Conservation (phyloP, 805 yeast species). For the Ascoidea tarda region DNA sequence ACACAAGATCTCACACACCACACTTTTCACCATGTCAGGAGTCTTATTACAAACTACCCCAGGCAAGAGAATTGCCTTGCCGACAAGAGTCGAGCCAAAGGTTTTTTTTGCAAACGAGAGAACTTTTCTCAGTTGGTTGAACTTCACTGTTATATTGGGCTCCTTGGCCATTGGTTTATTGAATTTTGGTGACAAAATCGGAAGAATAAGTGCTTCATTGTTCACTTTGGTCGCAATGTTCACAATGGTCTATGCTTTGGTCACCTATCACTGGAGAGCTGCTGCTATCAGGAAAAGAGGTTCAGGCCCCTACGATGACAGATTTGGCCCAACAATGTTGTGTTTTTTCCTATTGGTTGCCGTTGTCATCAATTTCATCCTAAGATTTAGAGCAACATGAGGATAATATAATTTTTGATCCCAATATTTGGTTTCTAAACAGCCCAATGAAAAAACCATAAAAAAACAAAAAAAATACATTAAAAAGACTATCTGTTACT, state of each 20-base stretch:
- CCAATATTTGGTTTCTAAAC: neutral
- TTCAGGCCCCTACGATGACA: slow-evolving; percentile 97
- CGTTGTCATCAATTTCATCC: slow-evolving; percentile 80
- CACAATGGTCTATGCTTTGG: slow-evolving; percentile 90
- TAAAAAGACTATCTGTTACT: too few relatives aligned
- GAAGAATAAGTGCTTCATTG: slow-evolving; percentile 83
- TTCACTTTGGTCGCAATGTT: slow-evolving; percentile 96
- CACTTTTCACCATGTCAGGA: slow-evolving; percentile 41
- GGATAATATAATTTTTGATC: neutral
- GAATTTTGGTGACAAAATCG: slow-evolving; percentile 91
- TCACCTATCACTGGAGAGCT: slow-evolving; percentile 99
- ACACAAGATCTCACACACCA: neutral
- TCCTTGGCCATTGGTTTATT: slow-evolving; percentile 92
- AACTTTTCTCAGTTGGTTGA: slow-evolving; percentile 95
- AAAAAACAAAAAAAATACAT: too few relatives aligned
- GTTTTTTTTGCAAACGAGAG: slow-evolving; percentile 98
- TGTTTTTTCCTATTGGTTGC: slow-evolving; percentile 89
- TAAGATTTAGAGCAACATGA: slow-evolving; percentile 49
- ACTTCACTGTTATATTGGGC: slow-evolving; percentile 96
- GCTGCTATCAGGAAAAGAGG: slow-evolving; percentile 97
- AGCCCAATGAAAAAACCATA: neutral
- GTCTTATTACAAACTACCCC: slow-evolving; percentile 64
- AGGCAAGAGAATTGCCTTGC: slow-evolving; percentile 89
- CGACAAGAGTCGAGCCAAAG: slow-evolving; percentile 97
- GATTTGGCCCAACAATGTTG: slow-evolving; percentile 96